Percentiles rank a stretch among this genome's conserved stretches.
Conservation (phyloP, 805 yeast species). For the Nakazawaea ishiwadae region DNA sequence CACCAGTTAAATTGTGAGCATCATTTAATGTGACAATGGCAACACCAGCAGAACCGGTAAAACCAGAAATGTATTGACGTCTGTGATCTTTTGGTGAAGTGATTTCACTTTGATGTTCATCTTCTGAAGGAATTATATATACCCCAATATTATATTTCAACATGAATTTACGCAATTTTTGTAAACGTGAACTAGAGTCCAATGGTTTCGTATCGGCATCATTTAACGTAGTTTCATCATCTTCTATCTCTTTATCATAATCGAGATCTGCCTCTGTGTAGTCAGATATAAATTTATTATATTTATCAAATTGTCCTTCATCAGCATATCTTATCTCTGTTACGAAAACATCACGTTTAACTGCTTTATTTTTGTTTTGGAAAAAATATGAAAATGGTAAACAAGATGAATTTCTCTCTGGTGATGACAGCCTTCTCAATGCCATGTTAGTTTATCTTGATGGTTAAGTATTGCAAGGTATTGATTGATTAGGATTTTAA, state of each 20-base stretch:
- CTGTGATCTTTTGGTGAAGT: conserved; percentile 79
- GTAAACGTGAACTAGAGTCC: conserved; percentile 32
- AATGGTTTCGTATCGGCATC: conserved; percentile 15
- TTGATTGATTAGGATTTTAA: background rate
- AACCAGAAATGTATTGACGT: conserved; percentile 78
- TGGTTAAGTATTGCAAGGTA: background rate
- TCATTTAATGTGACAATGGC: conserved; percentile 68
- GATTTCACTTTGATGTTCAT: conserved; percentile 91
- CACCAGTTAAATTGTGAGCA: conserved; percentile 33
- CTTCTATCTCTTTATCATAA: conserved; percentile 3
- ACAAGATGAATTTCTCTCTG: conserved; percentile 8
- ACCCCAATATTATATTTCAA: conserved; percentile 38
- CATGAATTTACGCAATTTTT: conserved; percentile 40
- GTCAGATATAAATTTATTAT: conserved; percentile 3
- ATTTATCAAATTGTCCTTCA: background rate
- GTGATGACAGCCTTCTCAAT: conserved; percentile 5
- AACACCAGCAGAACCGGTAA: conserved; percentile 90
- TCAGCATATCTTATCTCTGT: conserved; percentile 3
- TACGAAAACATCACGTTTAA: background rate
- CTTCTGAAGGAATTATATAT: conserved; percentile 70
- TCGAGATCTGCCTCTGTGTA: conserved; percentile 9
- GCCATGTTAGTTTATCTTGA: background rate
- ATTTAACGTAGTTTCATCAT: conserved; percentile 1
- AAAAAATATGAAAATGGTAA: conserved; percentile 8
- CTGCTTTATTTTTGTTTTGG: background rate